Percentiles rank a stretch among this genome's conserved stretches.
These are phyloP conservation scores for Thraustochytrium sp. DNA, from an alignment of 352 stramenopile genomes.

Conservation along the genomic window DNA sequence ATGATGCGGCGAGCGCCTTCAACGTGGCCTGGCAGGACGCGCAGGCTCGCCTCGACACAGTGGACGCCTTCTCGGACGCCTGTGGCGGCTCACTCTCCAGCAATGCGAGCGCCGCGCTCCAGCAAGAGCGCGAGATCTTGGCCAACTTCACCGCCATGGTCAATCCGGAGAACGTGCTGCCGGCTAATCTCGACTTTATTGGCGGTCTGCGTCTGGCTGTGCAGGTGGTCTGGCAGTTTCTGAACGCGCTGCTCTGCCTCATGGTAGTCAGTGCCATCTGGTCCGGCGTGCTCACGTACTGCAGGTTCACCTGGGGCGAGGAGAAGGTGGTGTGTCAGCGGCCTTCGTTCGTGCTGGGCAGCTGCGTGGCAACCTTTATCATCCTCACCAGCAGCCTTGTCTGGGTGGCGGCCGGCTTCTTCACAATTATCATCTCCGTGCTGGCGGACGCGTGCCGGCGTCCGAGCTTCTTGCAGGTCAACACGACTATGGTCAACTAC, in stretches of 20 bases:
- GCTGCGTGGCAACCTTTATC: neutral
- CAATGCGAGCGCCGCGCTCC: neutral
- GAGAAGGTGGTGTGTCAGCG: neutral
- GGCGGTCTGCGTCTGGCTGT: neutral
- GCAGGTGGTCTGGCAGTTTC: neutral
- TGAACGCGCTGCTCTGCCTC: neutral
- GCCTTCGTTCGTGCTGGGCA: neutral
- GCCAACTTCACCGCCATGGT: neutral
- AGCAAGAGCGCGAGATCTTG: neutral
- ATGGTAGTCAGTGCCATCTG: neutral
- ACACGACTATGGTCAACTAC: neutral
- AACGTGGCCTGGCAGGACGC: neutral
- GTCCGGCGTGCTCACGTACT: constrained; percentile 2
- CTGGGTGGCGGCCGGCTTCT: neutral
- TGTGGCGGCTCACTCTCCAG: neutral
- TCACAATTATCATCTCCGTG: neutral
- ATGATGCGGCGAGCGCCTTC: neutral
- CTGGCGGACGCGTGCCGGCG: neutral
- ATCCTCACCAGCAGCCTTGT: neutral
- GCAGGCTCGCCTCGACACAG: neutral
- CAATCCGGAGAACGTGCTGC: neutral
- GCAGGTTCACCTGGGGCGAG: neutral
- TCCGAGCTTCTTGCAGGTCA: neutral
- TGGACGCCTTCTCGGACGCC: neutral
- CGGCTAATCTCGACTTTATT: neutral